Conservation (phyloP, 1,139 yeast species). For the Pichia sp. region DNA sequence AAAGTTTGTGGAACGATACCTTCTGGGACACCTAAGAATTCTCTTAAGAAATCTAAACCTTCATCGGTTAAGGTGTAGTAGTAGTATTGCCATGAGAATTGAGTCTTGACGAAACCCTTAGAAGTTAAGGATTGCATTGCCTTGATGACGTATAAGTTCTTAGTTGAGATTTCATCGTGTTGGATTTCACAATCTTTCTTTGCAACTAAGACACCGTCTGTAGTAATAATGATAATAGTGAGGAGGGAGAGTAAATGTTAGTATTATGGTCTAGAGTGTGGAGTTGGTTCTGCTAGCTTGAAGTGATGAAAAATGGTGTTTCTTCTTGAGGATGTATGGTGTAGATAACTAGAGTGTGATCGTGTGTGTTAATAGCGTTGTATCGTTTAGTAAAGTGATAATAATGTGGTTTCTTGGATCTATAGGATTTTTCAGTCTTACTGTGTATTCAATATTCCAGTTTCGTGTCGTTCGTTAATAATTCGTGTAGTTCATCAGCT, state of each 20-base stretch:
- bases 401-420: no score
- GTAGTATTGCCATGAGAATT: slow-evolving; percentile 99
- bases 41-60: slow-evolving; percentile 98
- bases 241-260: slow-evolving; percentile 10
- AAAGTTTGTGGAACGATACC: slow-evolving; percentile 99
- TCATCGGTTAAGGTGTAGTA: slow-evolving; percentile 99
- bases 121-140: slow-evolving; percentile 99
- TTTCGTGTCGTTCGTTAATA: no score
- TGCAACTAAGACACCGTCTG: slow-evolving; percentile 99
- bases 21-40: slow-evolving; percentile 98
- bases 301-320: no score
- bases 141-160: slow-evolving; percentile 97
- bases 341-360: no score
- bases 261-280: slow-evolving; percentile 11
- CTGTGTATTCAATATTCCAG: no score
- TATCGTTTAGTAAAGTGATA: no score
- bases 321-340: no score
- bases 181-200: slow-evolving; percentile 98
- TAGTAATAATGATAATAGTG: slow-evolving; percentile 17
- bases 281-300: no score
- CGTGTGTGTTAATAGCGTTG: no score
- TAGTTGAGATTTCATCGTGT: slow-evolving; percentile 98
- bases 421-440: no score
- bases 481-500: no score
- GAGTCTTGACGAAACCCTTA: slow-evolving; percentile 99